Base-by-base conservation (phyloP, 116 monocot species). In the Papilionanthe hybrid region DNA sequence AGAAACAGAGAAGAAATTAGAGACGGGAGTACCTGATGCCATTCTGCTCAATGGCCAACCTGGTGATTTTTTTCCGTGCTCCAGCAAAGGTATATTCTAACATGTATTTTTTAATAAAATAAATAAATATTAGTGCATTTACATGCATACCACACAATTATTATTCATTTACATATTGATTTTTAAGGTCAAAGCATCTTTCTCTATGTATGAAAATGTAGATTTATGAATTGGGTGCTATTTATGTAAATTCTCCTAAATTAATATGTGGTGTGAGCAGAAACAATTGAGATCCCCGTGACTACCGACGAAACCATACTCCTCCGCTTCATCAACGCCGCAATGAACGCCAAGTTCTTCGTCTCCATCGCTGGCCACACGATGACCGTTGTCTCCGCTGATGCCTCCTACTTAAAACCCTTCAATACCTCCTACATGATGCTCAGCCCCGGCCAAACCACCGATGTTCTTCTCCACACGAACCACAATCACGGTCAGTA, bases 371-470 rank as follows among this genome's bases (percentile, higher is more conserved):
- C 87, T 0, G 76, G 80, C 37, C 90, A 90, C 75, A 49, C 17
- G 4, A 77, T 90, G 73, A 90, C 78, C 17, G 84, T 90, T 8
- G 90, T 90, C 42, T 87, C 79, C 25, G 79, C 44, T 5, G 90
- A 90, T 22, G 90, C 77, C 0, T 47, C 76, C 48, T 90, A 90
- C 84, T 80, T 77, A 5, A 90, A 87, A 55, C 87, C 87, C 29
- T 87, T 82, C 74, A 78, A 75, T 15, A 79, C 75, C 12, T 68
- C 83, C 37, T 55, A 47, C 78, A 58, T 90, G 75, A 69, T 85
- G 77, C 82, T 90, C 75, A 23, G 78, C 30, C 87, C 90, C 11
- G 90, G 90, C 32, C 90, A 90, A 72, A 85, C 87, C 78, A 83
- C 84, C 37, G 79, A 84, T 78, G 75, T 85, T 48, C 90, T 87